These are phyloP conservation scores for Aspergillus amoenus DNA, from an alignment of 2,329 filamentous ascomycete species.

Conservation along the genomic window DNA sequence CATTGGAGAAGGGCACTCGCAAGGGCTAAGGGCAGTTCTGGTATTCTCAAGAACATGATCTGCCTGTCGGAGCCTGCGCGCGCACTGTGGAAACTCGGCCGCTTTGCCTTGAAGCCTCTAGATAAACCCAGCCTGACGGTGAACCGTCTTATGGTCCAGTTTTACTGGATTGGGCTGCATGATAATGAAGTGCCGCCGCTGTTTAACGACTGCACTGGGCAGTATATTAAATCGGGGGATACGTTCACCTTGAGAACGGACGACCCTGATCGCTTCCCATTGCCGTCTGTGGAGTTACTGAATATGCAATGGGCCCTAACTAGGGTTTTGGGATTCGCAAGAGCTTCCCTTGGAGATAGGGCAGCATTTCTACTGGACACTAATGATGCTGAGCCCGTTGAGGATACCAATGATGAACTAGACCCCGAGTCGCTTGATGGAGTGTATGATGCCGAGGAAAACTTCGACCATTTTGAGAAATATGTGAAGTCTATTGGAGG, in stretches of 20 bases:
- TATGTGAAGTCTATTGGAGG: too few relatives aligned
- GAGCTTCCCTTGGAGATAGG: too few relatives aligned
- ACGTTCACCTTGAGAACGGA: background rate
- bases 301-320: background rate
- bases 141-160: rapidly evolving
- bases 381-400: too few relatives aligned
- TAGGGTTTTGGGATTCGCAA: background rate
- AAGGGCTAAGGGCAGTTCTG: background rate
- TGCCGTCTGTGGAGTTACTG: background rate
- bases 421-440: too few relatives aligned
- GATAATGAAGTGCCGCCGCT: background rate
- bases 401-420: too few relatives aligned
- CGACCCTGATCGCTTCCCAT: background rate
- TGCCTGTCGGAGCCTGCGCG: background rate
- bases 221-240: background rate
- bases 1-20: background rate
- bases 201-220: background rate
- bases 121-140: rapidly evolving
- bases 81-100: background rate
- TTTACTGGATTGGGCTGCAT: too few relatives aligned
- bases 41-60: background rate
- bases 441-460: too few relatives aligned
- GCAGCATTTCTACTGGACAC: too few relatives aligned
- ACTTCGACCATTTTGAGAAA: too few relatives aligned
- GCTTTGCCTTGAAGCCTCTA: background rate